Percentiles rank a stretch among this genome's conserved stretches.
Conservation (phyloP, 208 protist genomes). For the Naegleria fowleri region DNA sequence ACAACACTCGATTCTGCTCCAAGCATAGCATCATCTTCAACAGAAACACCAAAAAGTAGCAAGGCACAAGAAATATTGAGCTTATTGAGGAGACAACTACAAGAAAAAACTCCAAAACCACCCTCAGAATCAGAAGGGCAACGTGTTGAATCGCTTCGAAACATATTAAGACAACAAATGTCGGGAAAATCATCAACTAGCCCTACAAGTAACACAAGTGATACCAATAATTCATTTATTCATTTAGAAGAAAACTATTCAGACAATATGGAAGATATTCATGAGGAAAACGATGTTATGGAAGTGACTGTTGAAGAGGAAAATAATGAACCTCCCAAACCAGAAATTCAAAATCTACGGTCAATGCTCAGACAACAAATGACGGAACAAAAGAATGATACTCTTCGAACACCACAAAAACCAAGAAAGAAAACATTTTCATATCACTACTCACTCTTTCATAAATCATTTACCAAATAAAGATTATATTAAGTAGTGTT, state of each 20-base stretch:
- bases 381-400: background rate
- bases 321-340: background rate
- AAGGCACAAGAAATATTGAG: background rate
- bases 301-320: background rate
- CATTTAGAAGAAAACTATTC: background rate
- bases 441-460: background rate
- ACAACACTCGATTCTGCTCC: background rate
- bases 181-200: background rate
- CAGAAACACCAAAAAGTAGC: background rate
- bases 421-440: background rate
- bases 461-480: background rate
- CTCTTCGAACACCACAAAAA: background rate
- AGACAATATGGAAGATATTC: background rate
- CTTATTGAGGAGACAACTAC: background rate
- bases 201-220: background rate
- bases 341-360: background rate
- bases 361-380: background rate
- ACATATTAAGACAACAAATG: too few species aligned
- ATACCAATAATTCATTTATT: background rate
- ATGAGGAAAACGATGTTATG: background rate
- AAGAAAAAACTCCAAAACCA: background rate
- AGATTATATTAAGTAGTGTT: background rate
- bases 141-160: background rate
- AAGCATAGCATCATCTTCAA: background rate
- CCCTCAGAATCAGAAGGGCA: background rate